Percentiles rank a stretch among this genome's conserved stretches.
Evolutionary conservation across 495 filamentous ascomycete genomes (phyloP).

Genomic region (Xylaria sp.): DNA sequence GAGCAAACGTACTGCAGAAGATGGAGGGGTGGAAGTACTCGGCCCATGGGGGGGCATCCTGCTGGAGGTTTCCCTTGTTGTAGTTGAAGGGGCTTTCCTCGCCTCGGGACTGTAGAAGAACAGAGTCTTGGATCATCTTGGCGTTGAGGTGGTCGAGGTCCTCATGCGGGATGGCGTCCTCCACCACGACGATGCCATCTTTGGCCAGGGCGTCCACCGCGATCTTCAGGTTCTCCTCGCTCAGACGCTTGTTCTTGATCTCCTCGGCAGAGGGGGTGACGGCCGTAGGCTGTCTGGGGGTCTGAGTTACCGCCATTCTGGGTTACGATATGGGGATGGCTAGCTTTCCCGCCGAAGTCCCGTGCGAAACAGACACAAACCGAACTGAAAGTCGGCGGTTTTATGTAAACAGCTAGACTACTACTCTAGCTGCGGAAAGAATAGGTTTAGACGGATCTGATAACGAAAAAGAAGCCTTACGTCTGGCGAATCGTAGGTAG

Average conservation of each 20-base stretch:
- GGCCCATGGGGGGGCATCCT: slow-evolving; percentile 55
- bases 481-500: slow-evolving; percentile 8
- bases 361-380: background rate
- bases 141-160: slow-evolving; percentile 54
- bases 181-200: slow-evolving; percentile 67
- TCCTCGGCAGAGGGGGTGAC: slow-evolving; percentile 31
- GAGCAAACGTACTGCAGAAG: slow-evolving; percentile 51
- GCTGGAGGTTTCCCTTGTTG: slow-evolving; percentile 63
- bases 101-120: slow-evolving; percentile 46
- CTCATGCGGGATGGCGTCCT: slow-evolving; percentile 52
- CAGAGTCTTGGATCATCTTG: slow-evolving; percentile 60
- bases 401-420: background rate
- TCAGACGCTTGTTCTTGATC: slow-evolving; percentile 36
- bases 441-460: slow-evolving; percentile 12
- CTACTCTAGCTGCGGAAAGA: background rate
- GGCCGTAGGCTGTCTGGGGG: slow-evolving; percentile 20
- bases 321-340: background rate
- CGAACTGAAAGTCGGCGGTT: background rate
- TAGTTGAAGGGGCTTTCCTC: slow-evolving; percentile 60
- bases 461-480: background rate
- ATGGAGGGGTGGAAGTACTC: slow-evolving; percentile 52
- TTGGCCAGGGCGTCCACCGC: slow-evolving; percentile 56
- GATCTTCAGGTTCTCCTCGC: slow-evolving; percentile 53
- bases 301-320: slow-evolving; percentile 18
- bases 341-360: background rate